Percentiles rank a stretch among this genome's conserved stretches.
Conservation (phyloP, 129 eudicot species). For the Ambrosia trifida region DNA sequence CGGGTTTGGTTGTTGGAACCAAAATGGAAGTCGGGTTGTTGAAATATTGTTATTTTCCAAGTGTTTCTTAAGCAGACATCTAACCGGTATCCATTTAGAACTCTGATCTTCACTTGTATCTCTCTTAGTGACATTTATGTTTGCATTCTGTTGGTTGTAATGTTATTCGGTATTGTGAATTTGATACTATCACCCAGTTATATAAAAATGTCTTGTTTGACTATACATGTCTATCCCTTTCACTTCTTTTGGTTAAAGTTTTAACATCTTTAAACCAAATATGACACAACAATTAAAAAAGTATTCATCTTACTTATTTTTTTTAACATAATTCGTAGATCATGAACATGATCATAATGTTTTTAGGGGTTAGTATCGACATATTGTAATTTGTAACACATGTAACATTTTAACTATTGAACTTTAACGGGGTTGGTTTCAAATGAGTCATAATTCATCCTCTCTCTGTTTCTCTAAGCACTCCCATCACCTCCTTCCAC, state of each 20-base stretch:
- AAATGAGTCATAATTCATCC: too few relatives aligned
- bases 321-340: background rate
- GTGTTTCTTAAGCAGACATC: background rate
- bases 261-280: background rate
- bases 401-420: too few relatives aligned
- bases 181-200: background rate
- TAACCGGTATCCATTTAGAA: background rate
- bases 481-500: too few relatives aligned
- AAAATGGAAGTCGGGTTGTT: conserved; percentile 24
- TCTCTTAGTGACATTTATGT: background rate
- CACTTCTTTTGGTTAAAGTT: too few relatives aligned
- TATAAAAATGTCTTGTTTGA: background rate
- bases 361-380: too few relatives aligned
- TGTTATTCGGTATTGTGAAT: background rate
- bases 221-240: background rate
- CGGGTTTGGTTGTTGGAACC: background rate
- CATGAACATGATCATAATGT: background rate
- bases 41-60: conserved; percentile 1
- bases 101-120: background rate
- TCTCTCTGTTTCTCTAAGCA: too few relatives aligned
- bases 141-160: background rate
- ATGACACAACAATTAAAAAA: background rate
- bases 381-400: too few relatives aligned
- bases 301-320: background rate
- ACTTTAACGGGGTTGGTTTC: too few relatives aligned